These are phyloP conservation scores for Bombardia bombarda DNA, from an alignment of 495 filamentous ascomycete genomes.

Conservation along the genomic window DNA sequence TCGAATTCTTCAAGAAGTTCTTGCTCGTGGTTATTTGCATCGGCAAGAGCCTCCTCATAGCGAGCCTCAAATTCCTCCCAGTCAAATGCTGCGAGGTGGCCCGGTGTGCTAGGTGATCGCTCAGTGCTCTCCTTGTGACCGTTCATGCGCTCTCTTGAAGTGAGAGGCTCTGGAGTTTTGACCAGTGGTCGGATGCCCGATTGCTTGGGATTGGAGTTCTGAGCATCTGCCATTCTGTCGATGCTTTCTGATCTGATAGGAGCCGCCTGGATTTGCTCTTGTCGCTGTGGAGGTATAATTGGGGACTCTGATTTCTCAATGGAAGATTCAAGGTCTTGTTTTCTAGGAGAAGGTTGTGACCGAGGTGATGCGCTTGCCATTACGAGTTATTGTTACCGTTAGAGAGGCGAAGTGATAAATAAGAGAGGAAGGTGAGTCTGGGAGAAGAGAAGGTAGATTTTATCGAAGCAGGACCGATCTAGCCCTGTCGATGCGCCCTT, in stretches of 20 bases:
- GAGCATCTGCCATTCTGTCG: slow-evolving; percentile 15
- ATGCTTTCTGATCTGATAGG: slow-evolving; percentile 3
- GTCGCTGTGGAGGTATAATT: slow-evolving; percentile 10
- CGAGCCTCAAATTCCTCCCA: slow-evolving; percentile 61
- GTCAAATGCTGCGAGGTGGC: slow-evolving; percentile 43
- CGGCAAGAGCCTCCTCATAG: slow-evolving; percentile 52
- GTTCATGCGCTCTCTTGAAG: slow-evolving; percentile 19
- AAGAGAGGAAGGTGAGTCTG: neutral
- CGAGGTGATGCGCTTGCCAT: slow-evolving; percentile 16
- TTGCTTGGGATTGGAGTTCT: slow-evolving; percentile 6
- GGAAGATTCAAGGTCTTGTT: slow-evolving; percentile 5
- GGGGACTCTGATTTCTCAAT: slow-evolving; percentile 14
- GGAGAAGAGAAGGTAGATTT: neutral
- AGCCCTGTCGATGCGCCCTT: too few species aligned
- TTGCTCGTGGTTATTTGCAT: slow-evolving; percentile 52
- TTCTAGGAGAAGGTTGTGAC: slow-evolving; percentile 7
- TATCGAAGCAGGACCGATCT: neutral
- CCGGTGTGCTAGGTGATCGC: slow-evolving; percentile 34
- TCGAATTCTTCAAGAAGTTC: slow-evolving; percentile 55
- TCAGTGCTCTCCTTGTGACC: slow-evolving; percentile 14
- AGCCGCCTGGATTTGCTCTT: slow-evolving; percentile 3
- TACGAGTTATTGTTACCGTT: neutral
- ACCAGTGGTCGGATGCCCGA: slow-evolving; percentile 15
- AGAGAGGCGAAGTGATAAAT: neutral
- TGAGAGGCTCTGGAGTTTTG: slow-evolving; percentile 27